These are phyloP conservation scores for Piloderma croceum DNA, from an alignment of 768 basidiomycete genomes.

Conservation along the genomic window DNA sequence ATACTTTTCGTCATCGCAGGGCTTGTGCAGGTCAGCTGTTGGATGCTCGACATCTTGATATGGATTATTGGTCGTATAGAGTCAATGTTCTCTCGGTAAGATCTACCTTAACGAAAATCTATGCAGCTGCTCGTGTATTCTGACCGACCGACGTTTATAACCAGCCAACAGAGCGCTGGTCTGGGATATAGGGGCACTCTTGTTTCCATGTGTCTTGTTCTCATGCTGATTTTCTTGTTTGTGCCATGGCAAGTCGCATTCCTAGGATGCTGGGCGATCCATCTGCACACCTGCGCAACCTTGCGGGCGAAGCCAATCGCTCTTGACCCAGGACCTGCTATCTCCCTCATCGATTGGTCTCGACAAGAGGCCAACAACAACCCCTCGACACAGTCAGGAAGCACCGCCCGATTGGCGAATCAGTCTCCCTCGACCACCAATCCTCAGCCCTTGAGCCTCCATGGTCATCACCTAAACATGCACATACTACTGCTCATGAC, in stretches of 20 bases:
- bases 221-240: slow-evolving; percentile 61
- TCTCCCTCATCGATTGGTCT: slow-evolving; percentile 8
- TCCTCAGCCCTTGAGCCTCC: slow-evolving; percentile 32
- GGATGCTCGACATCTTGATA: slow-evolving; percentile 42
- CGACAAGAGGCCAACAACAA: neutral
- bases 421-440: slow-evolving; percentile 7
- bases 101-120: no score
- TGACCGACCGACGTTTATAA: no score
- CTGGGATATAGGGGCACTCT: slow-evolving; percentile 45
- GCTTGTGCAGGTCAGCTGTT: slow-evolving; percentile 58
- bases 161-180: slow-evolving; percentile 31
- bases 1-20: slow-evolving; percentile 59
- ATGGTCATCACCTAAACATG: no score
- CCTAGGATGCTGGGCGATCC: slow-evolving; percentile 77
- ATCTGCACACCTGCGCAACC: slow-evolving; percentile 58
- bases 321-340: slow-evolving; percentile 20
- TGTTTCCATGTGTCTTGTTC: slow-evolving; percentile 55
- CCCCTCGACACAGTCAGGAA: neutral
- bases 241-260: slow-evolving; percentile 90
- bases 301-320: slow-evolving; percentile 15
- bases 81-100: no score
- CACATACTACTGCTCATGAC: slow-evolving; percentile 74
- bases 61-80: slow-evolving; percentile 35
- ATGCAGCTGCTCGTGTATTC: no score
- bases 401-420: neutral